Evolutionary conservation across 305 asterid genomes (phyloP).

Genomic region (Fraxinus sp.): DNA sequence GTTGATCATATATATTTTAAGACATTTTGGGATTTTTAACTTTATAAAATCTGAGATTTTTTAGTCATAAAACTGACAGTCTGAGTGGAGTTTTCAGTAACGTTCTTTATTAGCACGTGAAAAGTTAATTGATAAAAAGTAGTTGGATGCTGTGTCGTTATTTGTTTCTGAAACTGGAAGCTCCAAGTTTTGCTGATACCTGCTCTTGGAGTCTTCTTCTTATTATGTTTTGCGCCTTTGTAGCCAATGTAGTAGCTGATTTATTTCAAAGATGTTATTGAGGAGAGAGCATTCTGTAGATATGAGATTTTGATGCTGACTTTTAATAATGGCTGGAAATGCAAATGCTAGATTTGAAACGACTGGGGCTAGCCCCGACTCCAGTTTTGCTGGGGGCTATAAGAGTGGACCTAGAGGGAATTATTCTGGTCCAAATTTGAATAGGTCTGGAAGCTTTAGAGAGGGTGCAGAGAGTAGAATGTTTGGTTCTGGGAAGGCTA

Average conservation of each 20-base stretch:
- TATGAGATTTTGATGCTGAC: constrained; percentile 35
- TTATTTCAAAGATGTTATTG: constrained; percentile 1
- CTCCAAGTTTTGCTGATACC: constrained; percentile 14
- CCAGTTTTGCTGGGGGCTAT: constrained; percentile 61
- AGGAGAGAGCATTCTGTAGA: constrained; percentile 24
- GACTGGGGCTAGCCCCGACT: constrained; percentile 66
- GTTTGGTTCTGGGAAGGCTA: constrained; percentile 56
- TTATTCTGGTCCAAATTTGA: constrained; percentile 52
- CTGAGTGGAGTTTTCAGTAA: not conserved
- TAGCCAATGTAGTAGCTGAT: constrained; percentile 27
- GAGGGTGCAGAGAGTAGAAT: constrained; percentile 66
- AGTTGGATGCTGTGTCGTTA: not conserved
- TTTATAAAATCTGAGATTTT: not conserved
- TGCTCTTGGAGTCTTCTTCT: constrained; percentile 24
- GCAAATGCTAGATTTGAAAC: constrained; percentile 65
- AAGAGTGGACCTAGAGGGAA: constrained; percentile 57
- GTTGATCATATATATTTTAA: not conserved
- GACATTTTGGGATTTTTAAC: not conserved
- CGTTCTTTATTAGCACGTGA: not conserved
- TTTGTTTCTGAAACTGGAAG: not conserved
- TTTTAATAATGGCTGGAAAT: constrained; percentile 71
- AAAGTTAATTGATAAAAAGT: not conserved
- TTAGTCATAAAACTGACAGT: not conserved
- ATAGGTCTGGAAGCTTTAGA: constrained; percentile 31
- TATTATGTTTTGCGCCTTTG: constrained; percentile 32